A percentile compares a stretch with the other conserved stretches of the same genome.
These are phyloP conservation scores for Camellia sinensis DNA, from an alignment of 148 eudicot species.

Conservation along the genomic window DNA sequence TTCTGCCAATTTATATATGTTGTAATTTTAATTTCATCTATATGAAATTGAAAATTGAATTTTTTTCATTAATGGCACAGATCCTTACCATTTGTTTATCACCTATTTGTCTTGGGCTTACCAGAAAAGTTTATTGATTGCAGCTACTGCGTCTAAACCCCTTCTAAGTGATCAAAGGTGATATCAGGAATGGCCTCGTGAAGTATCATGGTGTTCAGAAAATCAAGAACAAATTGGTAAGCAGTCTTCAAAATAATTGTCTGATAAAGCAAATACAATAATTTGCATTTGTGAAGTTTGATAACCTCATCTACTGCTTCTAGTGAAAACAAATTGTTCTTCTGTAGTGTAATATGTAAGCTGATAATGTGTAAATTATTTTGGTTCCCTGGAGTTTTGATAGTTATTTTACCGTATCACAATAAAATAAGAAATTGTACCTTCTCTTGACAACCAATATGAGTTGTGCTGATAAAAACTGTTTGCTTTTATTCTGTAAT, in stretches of 20 bases:
- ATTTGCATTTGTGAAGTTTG: slow-evolving; percentile 1
- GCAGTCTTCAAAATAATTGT: background rate
- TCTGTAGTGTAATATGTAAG: background rate
- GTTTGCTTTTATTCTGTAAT: no score
- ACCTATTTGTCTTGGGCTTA: background rate
- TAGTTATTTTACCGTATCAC: no score
- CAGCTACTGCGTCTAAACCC: slow-evolving; percentile 47
- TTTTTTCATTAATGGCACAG: background rate
- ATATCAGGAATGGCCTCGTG: background rate
- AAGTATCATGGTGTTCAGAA: background rate
- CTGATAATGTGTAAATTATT: background rate
- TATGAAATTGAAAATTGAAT: background rate
- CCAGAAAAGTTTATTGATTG: background rate
- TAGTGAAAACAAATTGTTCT: background rate
- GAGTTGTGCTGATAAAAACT: no score
- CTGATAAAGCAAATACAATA: background rate
- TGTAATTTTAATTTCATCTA: background rate
- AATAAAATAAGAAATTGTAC: no score
- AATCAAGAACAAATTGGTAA: background rate
- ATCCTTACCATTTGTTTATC: background rate
- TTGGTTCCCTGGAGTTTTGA: background rate
- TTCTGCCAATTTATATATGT: background rate
- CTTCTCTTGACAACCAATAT: no score
- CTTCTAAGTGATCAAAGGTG: slow-evolving; percentile 39
- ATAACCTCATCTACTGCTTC: background rate